These are phyloP conservation scores for Vanilla planifolia DNA, from an alignment of 106 monocot species.

Conservation along the genomic window DNA sequence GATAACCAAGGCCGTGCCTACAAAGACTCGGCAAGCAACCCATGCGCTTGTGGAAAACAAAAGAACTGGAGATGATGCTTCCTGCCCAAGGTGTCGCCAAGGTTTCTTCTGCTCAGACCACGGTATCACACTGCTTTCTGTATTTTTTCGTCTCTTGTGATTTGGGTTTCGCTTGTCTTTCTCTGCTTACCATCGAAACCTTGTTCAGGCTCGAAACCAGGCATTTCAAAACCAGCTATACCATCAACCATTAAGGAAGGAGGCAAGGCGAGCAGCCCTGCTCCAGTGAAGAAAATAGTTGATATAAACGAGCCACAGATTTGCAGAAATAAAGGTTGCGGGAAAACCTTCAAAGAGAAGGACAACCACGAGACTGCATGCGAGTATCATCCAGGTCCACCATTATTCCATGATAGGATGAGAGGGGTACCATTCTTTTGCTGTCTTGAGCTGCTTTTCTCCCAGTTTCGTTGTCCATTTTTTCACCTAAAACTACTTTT, in stretches of 20 bases:
- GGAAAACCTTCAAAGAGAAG: slow-evolving; percentile 86
- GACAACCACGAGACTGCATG: slow-evolving; percentile 96
- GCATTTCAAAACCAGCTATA: slow-evolving; percentile 28
- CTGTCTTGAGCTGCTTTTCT: background rate
- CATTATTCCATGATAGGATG: slow-evolving; percentile 84
- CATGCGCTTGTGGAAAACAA: slow-evolving; percentile 23
- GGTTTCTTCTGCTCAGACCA: slow-evolving; percentile 99
- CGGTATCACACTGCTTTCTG: slow-evolving; percentile 36
- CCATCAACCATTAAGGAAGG: slow-evolving; percentile 7
- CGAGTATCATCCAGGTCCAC: slow-evolving; percentile 85
- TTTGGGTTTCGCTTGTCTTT: background rate
- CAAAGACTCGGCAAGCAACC: slow-evolving; percentile 30
- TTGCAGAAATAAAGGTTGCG: slow-evolving; percentile 93
- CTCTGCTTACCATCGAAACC: no score
- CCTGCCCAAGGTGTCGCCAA: slow-evolving; percentile 88
- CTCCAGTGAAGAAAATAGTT: slow-evolving; percentile 54
- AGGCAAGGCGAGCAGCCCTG: slow-evolving; percentile 9
- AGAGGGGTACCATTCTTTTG: slow-evolving; percentile 63
- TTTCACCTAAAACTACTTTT: background rate
- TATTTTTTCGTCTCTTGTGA: background rate
- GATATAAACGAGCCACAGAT: slow-evolving; percentile 55
- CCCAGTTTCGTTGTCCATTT: background rate
- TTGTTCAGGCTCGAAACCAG: slow-evolving; percentile 58
- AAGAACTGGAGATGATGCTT: slow-evolving; percentile 18
- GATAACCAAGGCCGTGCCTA: slow-evolving; percentile 29